Evolutionary conservation across 23 red algal genomes (phyloP).

Genomic region (Gracilaria gracilis): DNA sequence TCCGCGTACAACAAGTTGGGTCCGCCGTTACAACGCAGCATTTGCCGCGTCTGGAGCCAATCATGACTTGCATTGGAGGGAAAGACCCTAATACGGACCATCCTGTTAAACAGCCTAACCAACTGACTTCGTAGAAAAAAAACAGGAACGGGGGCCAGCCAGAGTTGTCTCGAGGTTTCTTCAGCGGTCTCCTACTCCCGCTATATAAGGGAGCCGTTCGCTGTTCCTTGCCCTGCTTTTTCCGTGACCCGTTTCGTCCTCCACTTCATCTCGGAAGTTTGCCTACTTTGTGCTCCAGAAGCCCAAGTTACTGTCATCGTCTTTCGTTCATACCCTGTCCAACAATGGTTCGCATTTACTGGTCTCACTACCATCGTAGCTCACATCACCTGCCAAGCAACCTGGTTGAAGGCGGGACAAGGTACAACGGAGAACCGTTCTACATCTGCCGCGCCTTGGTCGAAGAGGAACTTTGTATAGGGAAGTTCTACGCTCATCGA

Average conservation of each 20-base stretch:
- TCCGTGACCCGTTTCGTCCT: too few species aligned
- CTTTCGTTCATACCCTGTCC: not conserved
- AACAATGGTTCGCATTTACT: slow-evolving; percentile 15
- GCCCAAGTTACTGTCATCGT: not conserved
- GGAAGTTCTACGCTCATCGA: slow-evolving; percentile 18
- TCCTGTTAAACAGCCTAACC: not conserved
- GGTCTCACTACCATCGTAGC: not conserved
- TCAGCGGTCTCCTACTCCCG: not conserved
- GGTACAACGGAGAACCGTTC: slow-evolving; percentile 14
- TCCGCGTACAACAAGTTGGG: not conserved
- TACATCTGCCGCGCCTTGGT: slow-evolving; percentile 17
- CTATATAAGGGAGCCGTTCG: not conserved
- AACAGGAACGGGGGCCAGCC: too few species aligned
- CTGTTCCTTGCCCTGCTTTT: not conserved
- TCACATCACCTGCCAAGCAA: not conserved
- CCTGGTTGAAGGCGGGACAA: not conserved
- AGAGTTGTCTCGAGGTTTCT: not conserved
- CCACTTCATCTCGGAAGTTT: too few species aligned
- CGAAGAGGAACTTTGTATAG: not conserved
- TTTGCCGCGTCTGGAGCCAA: not conserved
- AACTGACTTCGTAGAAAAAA: not conserved
- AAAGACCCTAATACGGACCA: not conserved
- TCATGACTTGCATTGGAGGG: not conserved
- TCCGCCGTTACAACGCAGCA: not conserved
- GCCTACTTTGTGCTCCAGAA: too few species aligned